Evolutionary conservation across 345 rosid species (phyloP).

Genomic region (Carallia brachiata): DNA sequence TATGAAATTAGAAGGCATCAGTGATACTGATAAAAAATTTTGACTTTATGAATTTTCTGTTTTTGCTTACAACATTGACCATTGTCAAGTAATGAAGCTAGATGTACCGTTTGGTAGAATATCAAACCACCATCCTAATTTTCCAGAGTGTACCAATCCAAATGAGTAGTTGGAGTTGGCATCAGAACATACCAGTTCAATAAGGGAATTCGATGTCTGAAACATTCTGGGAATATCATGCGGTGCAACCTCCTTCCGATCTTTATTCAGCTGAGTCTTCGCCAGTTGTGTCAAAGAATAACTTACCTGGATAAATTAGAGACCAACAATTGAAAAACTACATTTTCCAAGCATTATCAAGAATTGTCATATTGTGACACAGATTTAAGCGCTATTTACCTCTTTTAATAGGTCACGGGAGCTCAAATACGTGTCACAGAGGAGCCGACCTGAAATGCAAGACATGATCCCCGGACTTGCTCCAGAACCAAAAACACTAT

Average conservation of each 20-base stretch:
- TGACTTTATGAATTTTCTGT: background rate
- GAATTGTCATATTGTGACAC: conserved; percentile 8
- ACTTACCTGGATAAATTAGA: conserved; percentile 70
- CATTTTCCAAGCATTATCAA: conserved; percentile 12
- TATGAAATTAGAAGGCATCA: background rate
- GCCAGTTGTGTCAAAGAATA: conserved; percentile 94
- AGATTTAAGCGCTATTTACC: conserved; percentile 40
- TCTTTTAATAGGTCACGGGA: conserved; percentile 89
- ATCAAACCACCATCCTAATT: background rate
- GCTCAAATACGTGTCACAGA: conserved; percentile 86
- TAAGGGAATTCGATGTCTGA: conserved; percentile 65
- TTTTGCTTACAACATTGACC: conserved; percentile 4
- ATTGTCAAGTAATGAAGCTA: background rate
- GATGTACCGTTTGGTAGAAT: background rate
- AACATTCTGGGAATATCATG: conserved; percentile 81
- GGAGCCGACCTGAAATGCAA: conserved; percentile 92
- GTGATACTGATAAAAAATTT: background rate
- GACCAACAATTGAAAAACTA: conserved; percentile 22
- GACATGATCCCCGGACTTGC: conserved; percentile 94
- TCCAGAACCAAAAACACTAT: conserved; percentile 73
- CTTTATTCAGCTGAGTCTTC: conserved; percentile 81
- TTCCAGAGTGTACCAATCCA: background rate
- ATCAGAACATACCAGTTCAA: conserved; percentile 75
- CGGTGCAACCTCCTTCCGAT: conserved; percentile 81
- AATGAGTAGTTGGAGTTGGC: conserved; percentile 3